Conservation (phyloP, 2,329 filamentous ascomycete species). For the Fusarium oligoseptatum region DNA sequence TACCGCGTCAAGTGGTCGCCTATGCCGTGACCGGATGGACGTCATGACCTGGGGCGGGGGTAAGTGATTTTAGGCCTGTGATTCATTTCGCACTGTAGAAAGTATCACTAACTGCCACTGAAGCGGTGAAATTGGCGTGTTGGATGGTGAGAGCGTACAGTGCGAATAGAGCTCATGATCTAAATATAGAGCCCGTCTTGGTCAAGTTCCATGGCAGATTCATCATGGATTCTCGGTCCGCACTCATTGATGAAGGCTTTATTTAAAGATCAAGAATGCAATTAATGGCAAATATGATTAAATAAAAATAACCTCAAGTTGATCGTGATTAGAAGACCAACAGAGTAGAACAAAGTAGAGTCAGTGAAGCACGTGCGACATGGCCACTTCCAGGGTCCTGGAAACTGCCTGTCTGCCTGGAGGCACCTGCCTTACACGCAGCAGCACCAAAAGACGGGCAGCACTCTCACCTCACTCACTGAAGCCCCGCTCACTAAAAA, state of each 20-base stretch:
- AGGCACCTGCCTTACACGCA: neutral
- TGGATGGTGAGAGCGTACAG: neutral
- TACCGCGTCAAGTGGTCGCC: slow-evolving; percentile 44
- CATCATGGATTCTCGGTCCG: neutral
- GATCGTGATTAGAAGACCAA: neutral
- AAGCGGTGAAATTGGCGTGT: neutral
- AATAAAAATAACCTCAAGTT: neutral
- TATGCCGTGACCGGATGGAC: slow-evolving; percentile 9
- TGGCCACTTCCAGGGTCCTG: slow-evolving; percentile 18
- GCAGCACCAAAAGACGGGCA: slow-evolving; percentile 1
- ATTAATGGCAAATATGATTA: neutral
- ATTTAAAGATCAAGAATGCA: neutral
- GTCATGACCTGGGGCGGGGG: slow-evolving; percentile 31
- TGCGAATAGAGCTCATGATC: neutral
- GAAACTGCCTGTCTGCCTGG: neutral
- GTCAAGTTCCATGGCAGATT: neutral
- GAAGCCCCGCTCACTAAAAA: slow-evolving; percentile 32
- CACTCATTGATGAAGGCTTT: neutral
- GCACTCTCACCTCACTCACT: neutral
- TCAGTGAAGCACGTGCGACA: slow-evolving; percentile 10
- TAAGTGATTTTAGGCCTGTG: neutral
- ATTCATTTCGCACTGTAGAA: slow-evolving; percentile 20
- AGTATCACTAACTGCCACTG: neutral
- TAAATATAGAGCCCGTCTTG: neutral
- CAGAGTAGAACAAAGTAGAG: neutral